Percentiles rank a stretch among this genome's conserved stretches.
These are phyloP conservation scores for Suillus americanus DNA, from an alignment of 768 basidiomycete species.

Conservation along the genomic window DNA sequence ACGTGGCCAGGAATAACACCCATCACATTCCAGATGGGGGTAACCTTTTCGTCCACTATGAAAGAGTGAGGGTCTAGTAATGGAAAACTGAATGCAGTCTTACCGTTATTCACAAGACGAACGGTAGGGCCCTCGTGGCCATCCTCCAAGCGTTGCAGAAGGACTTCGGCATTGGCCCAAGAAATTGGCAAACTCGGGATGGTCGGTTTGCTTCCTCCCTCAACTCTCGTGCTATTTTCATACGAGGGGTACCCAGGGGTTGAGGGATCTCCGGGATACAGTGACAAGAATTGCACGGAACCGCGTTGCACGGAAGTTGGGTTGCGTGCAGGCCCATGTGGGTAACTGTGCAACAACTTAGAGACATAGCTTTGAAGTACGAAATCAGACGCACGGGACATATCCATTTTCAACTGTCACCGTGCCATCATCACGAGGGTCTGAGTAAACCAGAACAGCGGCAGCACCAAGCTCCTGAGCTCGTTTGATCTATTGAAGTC, in stretches of 20 bases:
- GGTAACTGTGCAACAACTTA: slow-evolving; percentile 40
- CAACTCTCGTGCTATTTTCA: slow-evolving; percentile 55
- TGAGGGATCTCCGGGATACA: slow-evolving; percentile 49
- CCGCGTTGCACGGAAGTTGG: slow-evolving; percentile 65
- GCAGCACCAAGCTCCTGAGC: slow-evolving; percentile 66
- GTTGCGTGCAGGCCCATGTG: slow-evolving; percentile 67
- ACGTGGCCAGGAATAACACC: slow-evolving; percentile 64
- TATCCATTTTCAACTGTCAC: slow-evolving; percentile 62
- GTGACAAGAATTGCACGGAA: slow-evolving; percentile 61
- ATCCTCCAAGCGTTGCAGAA: slow-evolving; percentile 50
- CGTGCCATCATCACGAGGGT: slow-evolving; percentile 63
- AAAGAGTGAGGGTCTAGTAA: neutral
- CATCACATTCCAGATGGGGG: slow-evolving; percentile 72
- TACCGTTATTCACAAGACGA: slow-evolving; percentile 59
- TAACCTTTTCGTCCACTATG: slow-evolving; percentile 52
- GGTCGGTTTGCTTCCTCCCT: slow-evolving; percentile 46
- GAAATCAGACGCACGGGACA: slow-evolving; percentile 31
- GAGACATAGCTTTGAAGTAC: neutral
- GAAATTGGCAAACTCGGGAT: slow-evolving; percentile 69
- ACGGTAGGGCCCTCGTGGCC: slow-evolving; percentile 45
- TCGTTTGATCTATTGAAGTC: slow-evolving; percentile 45
- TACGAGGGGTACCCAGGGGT: slow-evolving; percentile 64
- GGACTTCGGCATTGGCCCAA: slow-evolving; percentile 59
- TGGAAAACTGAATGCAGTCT: slow-evolving; percentile 2
- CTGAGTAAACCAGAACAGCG: slow-evolving; percentile 62